Conservation (phyloP, 2,329 filamentous ascomycete species). For the Talaromyces verruculosus region DNA sequence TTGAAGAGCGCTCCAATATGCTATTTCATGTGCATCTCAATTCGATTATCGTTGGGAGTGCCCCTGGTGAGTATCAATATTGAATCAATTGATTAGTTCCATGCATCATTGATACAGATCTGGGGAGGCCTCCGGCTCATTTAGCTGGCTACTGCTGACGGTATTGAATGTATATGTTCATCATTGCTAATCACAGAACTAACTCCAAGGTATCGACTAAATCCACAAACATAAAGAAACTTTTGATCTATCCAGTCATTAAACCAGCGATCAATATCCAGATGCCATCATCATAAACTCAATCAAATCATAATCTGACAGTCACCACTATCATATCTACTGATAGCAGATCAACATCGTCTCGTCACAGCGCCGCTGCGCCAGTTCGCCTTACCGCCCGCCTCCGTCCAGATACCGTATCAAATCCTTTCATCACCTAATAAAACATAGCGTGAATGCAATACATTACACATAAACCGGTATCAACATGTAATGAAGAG, state of each 20-base stretch:
- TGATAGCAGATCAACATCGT: constrained; percentile 12
- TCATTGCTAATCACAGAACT: constrained; percentile 12
- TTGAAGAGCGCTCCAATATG: not conserved
- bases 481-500: constrained; percentile 11
- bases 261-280: constrained; percentile 19
- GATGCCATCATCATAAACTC: constrained; percentile 8
- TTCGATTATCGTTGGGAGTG: not conserved
- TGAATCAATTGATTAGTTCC: not conserved
- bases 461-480: constrained; percentile 9
- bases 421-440: constrained; percentile 19
- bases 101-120: not conserved
- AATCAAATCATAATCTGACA: constrained; percentile 10
- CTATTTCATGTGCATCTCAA: not conserved
- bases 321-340: not conserved
- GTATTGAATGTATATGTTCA: constrained; percentile 10
- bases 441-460: constrained; percentile 21
- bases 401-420: constrained; percentile 8
- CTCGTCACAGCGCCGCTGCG: constrained; percentile 16
- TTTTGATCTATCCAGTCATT: constrained; percentile 21
- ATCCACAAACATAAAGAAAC: constrained; percentile 20
- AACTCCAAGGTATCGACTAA: constrained; percentile 23
- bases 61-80: not conserved
- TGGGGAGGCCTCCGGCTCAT: not conserved
- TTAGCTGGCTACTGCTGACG: not conserved
- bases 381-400: constrained; percentile 12